Base-by-base conservation (phyloP, 73 alveolate species). In the Symbiodinium natans region DNA sequence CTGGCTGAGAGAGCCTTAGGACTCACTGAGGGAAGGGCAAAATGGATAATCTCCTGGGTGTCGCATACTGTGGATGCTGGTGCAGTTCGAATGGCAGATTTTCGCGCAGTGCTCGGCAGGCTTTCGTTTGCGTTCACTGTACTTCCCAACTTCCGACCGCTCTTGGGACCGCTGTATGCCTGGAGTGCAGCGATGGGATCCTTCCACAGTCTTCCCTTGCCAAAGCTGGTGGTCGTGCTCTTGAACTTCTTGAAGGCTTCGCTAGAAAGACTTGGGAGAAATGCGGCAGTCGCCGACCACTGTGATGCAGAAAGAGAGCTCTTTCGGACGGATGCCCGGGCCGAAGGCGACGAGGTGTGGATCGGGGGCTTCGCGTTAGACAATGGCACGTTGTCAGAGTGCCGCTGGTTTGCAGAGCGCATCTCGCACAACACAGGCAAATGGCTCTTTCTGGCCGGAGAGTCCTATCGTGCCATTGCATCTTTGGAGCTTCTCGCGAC, bases 301-400 rank as follows among this genome's bases (percentile, higher is more conserved):
- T 54, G 13, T 34, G 52, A 31, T 1, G 38, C 9, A 1, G 80
- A 13, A 34, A 25, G 13, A n/a, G 93, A 84, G 34, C 43, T 46
- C 19, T 86, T 48, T 39, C 10, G 93, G 25, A 86, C 93, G n/a
- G 93, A 86, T 13, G 93, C 93, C 8, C 33, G 83, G 38, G 93
- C 83, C 3, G 93, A 86, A 52, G 83, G 83, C 11, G 82, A 19
- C 38, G 83, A 56, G 52, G 36, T 86, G 3, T 52, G 54, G 83
- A 52, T 86, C 4, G 93, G 93, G 31, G 93, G 93, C 11, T 86
- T 82, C 83, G 93, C 92, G 17, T 41, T 83, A n/a, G 92, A 41
- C 9, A 39, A 42, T n/a, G 4, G 74, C 15, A n/a, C 10, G 11
- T 25, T 4, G 31, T 0, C 74, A n/a, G 1, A 86, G 41, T 86